Evolutionary conservation across 2,329 filamentous ascomycete species (phyloP).

Genomic region (Ophiostoma piceae): DNA sequence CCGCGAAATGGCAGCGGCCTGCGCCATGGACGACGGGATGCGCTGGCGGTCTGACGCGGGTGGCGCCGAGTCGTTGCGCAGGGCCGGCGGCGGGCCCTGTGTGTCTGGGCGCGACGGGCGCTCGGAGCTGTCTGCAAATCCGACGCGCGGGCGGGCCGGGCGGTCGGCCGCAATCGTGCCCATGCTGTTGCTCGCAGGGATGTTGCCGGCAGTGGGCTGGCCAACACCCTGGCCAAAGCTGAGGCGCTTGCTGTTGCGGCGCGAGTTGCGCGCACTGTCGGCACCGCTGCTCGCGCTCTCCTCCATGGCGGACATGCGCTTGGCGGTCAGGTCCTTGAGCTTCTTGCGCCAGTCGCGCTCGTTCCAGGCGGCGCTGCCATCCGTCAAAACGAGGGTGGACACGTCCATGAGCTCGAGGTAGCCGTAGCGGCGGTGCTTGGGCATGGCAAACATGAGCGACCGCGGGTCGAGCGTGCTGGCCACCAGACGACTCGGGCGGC

Average conservation of each 20-base stretch:
- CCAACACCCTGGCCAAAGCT: constrained; percentile 44
- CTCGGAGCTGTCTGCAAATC: constrained; percentile 52
- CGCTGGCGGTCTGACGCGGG: constrained; percentile 40
- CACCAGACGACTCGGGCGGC: constrained; percentile 77
- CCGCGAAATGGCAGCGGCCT: constrained; percentile 34
- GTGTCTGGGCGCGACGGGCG: constrained; percentile 51
- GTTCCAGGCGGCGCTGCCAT: constrained; percentile 70
- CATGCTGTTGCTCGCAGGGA: constrained; percentile 26
- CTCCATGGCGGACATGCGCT: constrained; percentile 63
- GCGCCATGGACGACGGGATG: constrained; percentile 34
- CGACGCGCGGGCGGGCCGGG: constrained; percentile 40
- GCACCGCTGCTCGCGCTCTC: constrained; percentile 39
- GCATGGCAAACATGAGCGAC: constrained; percentile 98
- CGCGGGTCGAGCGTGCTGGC: constrained; percentile 81
- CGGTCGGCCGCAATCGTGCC: constrained; percentile 20
- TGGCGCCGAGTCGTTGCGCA: constrained; percentile 49
- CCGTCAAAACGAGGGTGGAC: constrained; percentile 67
- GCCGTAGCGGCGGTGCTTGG: constrained; percentile 77
- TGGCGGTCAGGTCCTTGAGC: constrained; percentile 81
- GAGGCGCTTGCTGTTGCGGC: constrained; percentile 53
- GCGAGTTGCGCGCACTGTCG: constrained; percentile 49
- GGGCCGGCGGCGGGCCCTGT: constrained; percentile 37
- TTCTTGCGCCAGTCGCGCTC: constrained; percentile 86
- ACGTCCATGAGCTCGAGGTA: constrained; percentile 89
- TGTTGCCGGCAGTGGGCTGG: constrained; percentile 17